phyloP scores from a whole-genome alignment of 2,329 filamentous ascomycete genomes.

The Trichoderma aggressivum region DNA sequence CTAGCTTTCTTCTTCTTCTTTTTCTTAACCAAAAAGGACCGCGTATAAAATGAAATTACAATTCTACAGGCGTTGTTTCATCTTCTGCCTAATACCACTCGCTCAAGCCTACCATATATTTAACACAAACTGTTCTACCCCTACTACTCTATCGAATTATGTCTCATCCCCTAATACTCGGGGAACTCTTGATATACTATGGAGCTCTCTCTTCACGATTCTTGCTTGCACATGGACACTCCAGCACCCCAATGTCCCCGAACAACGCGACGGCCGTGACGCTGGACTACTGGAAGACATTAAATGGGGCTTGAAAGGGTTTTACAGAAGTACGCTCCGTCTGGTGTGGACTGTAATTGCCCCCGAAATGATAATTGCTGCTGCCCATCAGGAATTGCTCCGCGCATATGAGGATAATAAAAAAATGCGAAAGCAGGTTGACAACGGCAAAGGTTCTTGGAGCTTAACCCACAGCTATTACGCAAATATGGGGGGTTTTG shows the following conservation, averaged over 20 bases:
- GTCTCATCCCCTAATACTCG: neutral
- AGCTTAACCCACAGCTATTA: neutral
- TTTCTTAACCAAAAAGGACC: no score
- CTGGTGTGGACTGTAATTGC: neutral
- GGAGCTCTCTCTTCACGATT: neutral
- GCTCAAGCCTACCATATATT: neutral
- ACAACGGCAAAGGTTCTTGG: neutral
- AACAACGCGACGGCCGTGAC: no score
- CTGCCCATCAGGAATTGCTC: no score
- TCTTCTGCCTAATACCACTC: neutral
- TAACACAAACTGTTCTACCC: neutral
- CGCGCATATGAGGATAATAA: accelerated
- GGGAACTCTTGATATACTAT: neutral
- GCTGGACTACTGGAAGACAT: no score
- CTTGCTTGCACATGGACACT: neutral
- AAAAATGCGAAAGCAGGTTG: neutral
- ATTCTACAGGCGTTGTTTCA: accelerated
- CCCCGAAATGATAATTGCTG: neutral
- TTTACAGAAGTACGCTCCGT: neutral
- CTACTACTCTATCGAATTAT: neutral
- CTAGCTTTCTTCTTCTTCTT: no score
- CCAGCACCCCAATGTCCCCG: neutral
- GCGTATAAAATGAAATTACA: no score
- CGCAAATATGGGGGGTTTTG: neutral
- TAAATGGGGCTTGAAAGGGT: neutral